These are phyloP conservation scores for Volvox carteri DNA, from an alignment of 163 green algal species.

Conservation along the genomic window DNA sequence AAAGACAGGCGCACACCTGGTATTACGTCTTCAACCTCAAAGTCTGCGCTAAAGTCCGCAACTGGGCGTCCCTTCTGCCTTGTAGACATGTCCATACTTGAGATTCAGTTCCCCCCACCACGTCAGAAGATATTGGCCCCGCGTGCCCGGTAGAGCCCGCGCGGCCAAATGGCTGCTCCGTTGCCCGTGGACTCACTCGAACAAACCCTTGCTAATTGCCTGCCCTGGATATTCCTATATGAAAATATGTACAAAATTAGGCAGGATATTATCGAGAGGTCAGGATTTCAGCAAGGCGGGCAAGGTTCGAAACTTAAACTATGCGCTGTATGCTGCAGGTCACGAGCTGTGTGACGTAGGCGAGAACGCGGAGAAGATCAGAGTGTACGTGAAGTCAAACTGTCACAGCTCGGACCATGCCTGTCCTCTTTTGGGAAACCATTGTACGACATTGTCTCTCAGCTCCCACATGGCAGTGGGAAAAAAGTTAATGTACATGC, in stretches of 20 bases:
- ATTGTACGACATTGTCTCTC: too few species aligned
- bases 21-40: conserved; percentile 37
- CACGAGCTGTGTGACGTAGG: neutral
- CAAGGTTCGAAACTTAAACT: conserved; percentile 1
- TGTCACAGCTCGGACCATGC: too few species aligned
- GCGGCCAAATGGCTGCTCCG: neutral
- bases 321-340: neutral
- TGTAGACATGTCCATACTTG: neutral
- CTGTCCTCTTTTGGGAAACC: too few species aligned
- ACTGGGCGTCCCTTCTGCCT: neutral
- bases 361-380: neutral
- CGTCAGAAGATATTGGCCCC: neutral
- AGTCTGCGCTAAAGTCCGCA: conserved; percentile 37
- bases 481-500: too few species aligned
- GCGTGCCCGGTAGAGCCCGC: neutral
- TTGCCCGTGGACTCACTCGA: neutral
- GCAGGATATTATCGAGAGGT: neutral
- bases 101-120: too few species aligned
- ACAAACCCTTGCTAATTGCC: too few species aligned
- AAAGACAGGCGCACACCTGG: conserved; percentile 6
- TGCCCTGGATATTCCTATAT: neutral
- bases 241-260: neutral
- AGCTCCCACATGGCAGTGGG: too few species aligned
- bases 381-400: neutral
- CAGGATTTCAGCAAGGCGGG: neutral